Conservation (phyloP, 164 flowering plant species). For the Hamamelis virginiana region DNA sequence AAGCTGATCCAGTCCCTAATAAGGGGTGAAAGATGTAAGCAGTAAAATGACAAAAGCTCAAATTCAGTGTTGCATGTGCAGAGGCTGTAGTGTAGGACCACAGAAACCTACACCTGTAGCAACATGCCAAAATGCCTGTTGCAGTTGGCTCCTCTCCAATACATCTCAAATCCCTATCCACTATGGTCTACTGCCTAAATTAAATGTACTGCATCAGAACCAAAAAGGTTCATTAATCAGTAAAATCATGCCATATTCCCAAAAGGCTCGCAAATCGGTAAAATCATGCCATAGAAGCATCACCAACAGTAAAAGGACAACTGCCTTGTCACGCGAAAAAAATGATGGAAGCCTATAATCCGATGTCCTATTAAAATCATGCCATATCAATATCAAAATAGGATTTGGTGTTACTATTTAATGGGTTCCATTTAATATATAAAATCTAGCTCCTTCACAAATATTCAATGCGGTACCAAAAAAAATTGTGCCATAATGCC, state of each 20-base stretch:
- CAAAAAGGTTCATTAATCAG: not conserved
- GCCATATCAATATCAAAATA: not conserved
- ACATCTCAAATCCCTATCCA: not conserved
- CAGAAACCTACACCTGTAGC: not conserved
- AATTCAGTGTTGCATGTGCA: not conserved
- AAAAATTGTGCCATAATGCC: too few relatives aligned
- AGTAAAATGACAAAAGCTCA: not conserved
- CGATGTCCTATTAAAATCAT: not conserved
- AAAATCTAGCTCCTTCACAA: too few relatives aligned
- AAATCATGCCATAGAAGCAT: not conserved
- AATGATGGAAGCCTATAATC: too few relatives aligned
- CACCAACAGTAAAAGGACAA: too few relatives aligned
- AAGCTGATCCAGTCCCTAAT: constrained; percentile 36
- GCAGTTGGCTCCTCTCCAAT: not conserved
- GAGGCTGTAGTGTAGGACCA: not conserved
- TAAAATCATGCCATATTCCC: not conserved
- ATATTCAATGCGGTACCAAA: too few relatives aligned
- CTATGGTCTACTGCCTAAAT: too few relatives aligned
- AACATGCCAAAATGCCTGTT: not conserved
- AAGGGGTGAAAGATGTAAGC: not conserved
- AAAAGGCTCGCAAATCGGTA: too few relatives aligned
- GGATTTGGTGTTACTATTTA: not conserved
- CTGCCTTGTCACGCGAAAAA: too few relatives aligned
- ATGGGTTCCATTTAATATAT: not conserved
- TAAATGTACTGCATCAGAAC: not conserved